A percentile compares a stretch with the other conserved stretches of the same genome.
Conservation (phyloP, 2,329 filamentous ascomycete genomes). For the Cryphonectria nitschkei region DNA sequence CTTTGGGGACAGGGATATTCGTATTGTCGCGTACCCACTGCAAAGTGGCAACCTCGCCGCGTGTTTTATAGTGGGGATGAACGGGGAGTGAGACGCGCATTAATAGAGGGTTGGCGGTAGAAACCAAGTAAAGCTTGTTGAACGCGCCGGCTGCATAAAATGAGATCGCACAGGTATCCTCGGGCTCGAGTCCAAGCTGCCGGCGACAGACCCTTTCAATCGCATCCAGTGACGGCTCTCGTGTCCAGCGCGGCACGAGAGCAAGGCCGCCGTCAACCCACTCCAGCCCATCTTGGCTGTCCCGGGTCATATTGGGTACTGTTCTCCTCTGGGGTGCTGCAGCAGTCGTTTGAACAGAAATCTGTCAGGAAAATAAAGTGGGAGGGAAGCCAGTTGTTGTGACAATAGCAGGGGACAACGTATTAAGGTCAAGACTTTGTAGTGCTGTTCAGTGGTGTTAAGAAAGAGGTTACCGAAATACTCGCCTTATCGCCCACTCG, state of each 20-base stretch:
- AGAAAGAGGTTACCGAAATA: no score
- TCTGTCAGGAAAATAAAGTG: background rate
- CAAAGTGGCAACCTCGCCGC: constrained; percentile 43
- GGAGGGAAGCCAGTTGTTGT: background rate
- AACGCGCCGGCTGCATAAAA: constrained; percentile 36
- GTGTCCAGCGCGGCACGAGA: constrained; percentile 34
- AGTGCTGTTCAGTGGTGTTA: background rate
- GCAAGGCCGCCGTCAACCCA: constrained; percentile 33
- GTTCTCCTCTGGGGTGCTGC: background rate
- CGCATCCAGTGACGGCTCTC: constrained; percentile 34
- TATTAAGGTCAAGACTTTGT: background rate
- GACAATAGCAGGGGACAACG: background rate
- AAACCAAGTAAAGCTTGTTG: constrained; percentile 39
- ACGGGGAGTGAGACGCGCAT: constrained; percentile 37
- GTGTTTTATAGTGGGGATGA: constrained; percentile 35
- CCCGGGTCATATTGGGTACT: constrained; percentile 4
- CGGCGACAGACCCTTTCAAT: constrained; percentile 33
- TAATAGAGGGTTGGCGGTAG: constrained; percentile 27
- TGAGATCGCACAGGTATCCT: constrained; percentile 31
- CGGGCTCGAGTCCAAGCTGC: constrained; percentile 31
- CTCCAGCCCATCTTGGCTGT: constrained; percentile 31
- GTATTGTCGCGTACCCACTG: constrained; percentile 37
- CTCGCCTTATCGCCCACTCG: no score
- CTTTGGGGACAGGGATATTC: constrained; percentile 39
- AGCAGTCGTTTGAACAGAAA: background rate